phyloP scores from a whole-genome alignment of 1,284 basidiomycete genomes.

The Rhodotorula sp. region DNA sequence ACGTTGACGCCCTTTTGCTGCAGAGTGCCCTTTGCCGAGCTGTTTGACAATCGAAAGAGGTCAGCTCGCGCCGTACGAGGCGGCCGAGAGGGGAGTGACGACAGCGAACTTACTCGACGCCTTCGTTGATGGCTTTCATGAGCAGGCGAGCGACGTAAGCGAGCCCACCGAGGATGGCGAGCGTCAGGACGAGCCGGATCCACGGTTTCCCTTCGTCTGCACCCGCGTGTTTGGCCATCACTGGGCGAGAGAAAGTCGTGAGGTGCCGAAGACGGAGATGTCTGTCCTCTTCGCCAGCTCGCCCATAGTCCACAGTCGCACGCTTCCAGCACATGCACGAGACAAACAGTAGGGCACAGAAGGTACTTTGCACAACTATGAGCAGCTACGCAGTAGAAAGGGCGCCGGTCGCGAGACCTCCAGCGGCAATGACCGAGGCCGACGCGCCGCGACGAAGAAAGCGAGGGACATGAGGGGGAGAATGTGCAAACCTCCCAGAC shows the following conservation, averaged over 20 bases:
- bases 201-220: constrained; percentile 2
- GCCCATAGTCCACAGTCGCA: no score
- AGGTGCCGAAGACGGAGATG: no score
- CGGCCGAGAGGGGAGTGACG: rapidly evolving
- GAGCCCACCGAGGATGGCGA: constrained; percentile 20
- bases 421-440: neutral
- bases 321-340: no score
- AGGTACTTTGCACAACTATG: no score
- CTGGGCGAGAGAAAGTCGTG: neutral
- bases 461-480: neutral
- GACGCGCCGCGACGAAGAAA: neutral
- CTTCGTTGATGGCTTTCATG: constrained; percentile 14
- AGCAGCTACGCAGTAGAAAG: no score
- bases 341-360: no score
- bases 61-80: neutral
- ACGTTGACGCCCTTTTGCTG: constrained; percentile 27
- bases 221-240: constrained; percentile 10
- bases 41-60: neutral
- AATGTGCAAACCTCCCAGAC: neutral
- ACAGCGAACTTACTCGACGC: constrained; percentile 17
- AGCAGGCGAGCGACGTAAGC: constrained; percentile 6
- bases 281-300: no score
- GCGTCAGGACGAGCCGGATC: constrained; percentile 32
- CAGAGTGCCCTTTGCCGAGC: constrained; percentile 22
- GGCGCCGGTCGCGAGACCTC: no score